Evolutionary conservation across 1,284 basidiomycete genomes (phyloP), one percentile per base, ranked within the genome.

Genomic region (Flammula alnicola): DNA sequence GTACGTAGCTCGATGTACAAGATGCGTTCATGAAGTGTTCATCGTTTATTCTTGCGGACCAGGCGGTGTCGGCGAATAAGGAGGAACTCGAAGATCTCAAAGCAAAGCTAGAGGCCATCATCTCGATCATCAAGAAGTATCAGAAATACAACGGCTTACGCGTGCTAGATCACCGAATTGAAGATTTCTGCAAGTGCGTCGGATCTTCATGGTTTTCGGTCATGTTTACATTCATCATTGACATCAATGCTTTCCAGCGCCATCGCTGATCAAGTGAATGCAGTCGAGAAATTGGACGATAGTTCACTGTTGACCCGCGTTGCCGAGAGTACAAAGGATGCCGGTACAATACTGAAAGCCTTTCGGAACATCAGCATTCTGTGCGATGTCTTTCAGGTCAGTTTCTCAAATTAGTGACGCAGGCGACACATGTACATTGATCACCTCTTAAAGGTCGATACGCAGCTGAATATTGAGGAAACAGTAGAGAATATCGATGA

Each of bases 371-470:
- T 47, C 37, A 39, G 17, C 46, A 47, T 25, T 36, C 37, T 47
- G 14, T 47, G 46, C 19, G 46, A 47, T 26, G 29, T 47, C 45
- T 47, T 47, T 40, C 45, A 47, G 36, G 45, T 47, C 20, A 23
- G 45, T 40, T 23, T 31, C n/a, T 47, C 32, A 23, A 32, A 12
- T 47, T 12, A 19, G 5, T 40, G 6, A 27, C 26, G 2, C 16
- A 5, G 16, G 16, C 26, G 31, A 16, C 27, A 33, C 17, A 16
- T 41, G 25, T 25, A 25, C 19, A 22, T 44, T 44, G 16, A 44
- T 10, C 26, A 30, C n/a, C 11, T 31, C 27, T 22, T 44, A 8
- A 32, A 44, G 42, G 32, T 44, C 6, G 42, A 44, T 31, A 44
- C 42, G 6, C 42, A 44, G 31, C 27, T 44, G 12, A 31, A 33